Conservation (phyloP, 2,329 filamentous ascomycete species). For the Tetracladium maxilliforme region DNA sequence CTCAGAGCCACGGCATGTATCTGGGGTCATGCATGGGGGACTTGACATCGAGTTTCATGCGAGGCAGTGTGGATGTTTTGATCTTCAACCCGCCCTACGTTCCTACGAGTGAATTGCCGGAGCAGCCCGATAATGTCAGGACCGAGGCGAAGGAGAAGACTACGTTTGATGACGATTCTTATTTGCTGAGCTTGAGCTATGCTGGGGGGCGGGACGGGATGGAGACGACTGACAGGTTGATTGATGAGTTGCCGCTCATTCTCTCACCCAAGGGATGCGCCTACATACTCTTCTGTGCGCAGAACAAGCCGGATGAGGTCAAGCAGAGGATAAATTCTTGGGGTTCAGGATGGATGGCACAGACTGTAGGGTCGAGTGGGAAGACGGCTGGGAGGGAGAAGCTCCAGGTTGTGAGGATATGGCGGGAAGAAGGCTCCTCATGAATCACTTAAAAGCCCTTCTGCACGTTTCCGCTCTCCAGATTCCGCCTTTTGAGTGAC, state of each 20-base stretch:
- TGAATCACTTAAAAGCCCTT: no score
- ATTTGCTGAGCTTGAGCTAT: slow-evolving; percentile 73
- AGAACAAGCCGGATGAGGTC: slow-evolving; percentile 72
- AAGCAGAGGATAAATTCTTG: slow-evolving; percentile 44
- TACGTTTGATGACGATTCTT: slow-evolving; percentile 65
- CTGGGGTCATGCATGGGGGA: slow-evolving; percentile 58
- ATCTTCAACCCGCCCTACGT: slow-evolving; percentile 98
- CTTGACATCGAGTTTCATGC: slow-evolving; percentile 45
- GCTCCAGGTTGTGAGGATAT: slow-evolving; percentile 77
- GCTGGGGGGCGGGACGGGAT: slow-evolving; percentile 84
- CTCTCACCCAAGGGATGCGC: slow-evolving; percentile 60
- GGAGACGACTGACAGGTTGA: slow-evolving; percentile 75
- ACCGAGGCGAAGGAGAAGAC: slow-evolving; percentile 12
- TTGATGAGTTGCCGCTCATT: slow-evolving; percentile 51
- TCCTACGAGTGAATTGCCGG: slow-evolving; percentile 63
- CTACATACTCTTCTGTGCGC: slow-evolving; percentile 79
- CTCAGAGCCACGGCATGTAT: slow-evolving; percentile 29
- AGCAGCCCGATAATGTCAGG: slow-evolving; percentile 13
- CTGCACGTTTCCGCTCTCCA: no score
- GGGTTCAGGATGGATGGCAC: slow-evolving; percentile 52
- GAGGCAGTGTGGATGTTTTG: slow-evolving; percentile 58
- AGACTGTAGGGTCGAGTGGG: slow-evolving; percentile 70
- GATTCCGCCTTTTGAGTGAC: no score
- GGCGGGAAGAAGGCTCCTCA: slow-evolving; percentile 31
- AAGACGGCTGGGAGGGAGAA: slow-evolving; percentile 90